Base-by-base conservation (phyloP, 768 basidiomycete genomes). In the Chalciporus pseudorubinellus region DNA sequence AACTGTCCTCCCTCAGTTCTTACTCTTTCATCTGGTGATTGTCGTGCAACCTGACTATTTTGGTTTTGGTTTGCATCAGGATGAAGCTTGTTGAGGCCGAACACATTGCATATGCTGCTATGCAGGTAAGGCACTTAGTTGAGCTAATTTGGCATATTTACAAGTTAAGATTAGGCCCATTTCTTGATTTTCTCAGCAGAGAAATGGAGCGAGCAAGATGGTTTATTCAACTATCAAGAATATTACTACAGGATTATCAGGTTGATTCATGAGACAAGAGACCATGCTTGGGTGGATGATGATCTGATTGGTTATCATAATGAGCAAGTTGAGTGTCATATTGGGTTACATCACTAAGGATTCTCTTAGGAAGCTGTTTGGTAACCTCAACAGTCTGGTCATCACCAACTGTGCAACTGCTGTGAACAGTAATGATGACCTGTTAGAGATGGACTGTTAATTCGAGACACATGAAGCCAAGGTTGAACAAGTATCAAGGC, bases 161-260 rank as follows among this genome's bases (percentile, higher is more conserved):
- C n/a, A n/a, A n/a, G n/a, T n/a, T n/a, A n/a, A n/a, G n/a, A n/a
- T n/a, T n/a, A 48, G 47, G 47, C 47, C 6, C 11, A 29, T 0
- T 48, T 48, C 21, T 21, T 48, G 1, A n/a, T 48, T 16, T 48
- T 31, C 1, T 48, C 20, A 3, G 47, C 29, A 3, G 47, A 48
- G 13, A 48, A 48, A 21, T 48, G 47, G 47, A 48, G 47, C 31
- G 43, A 44, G 4, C 43, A 44, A 9, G 43, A 31, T 31, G 18
- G 28, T 6, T 6, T 44, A 44, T 44, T 44, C 43, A 44, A 31
- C 10, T 31, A 44, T 19, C 16, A 4, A 3, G 43, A 44, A 4
- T 44, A 29, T 3, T 44, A 44, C 24, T 44, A 44, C 26, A 28
- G 28, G 20, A 44, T 44, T 29, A 18, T 44, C n/a, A n/a, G 13